Evolutionary conservation across 2,329 filamentous ascomycete species (phyloP).

Genomic region (Dothiorella sarmentorum): DNA sequence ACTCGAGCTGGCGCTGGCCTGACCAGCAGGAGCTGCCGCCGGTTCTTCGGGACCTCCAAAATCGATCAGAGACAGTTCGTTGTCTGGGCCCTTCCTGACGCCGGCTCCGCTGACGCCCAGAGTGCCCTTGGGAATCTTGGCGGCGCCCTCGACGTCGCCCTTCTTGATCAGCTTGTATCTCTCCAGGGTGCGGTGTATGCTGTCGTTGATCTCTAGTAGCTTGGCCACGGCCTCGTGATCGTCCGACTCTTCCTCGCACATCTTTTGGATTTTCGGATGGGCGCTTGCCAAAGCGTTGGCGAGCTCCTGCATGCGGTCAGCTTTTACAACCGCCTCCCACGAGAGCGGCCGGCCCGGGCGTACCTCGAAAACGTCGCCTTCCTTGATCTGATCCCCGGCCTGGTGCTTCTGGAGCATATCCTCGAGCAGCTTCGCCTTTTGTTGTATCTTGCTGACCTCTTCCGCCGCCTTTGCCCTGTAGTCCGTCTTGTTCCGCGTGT

Average conservation of each 20-base stretch:
- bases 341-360: slow-evolving; percentile 23
- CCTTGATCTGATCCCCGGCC: slow-evolving; percentile 72
- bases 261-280: slow-evolving; percentile 97
- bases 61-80: slow-evolving; percentile 91
- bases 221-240: slow-evolving; percentile 95
- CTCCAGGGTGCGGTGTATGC: slow-evolving; percentile 94
- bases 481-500: slow-evolving; percentile 92
- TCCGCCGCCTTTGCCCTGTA: slow-evolving; percentile 97
- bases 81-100: slow-evolving; percentile 62
- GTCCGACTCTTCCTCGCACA: slow-evolving; percentile 98
- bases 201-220: slow-evolving; percentile 95
- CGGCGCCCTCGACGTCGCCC: slow-evolving; percentile 80
- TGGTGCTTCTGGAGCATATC: slow-evolving; percentile 85
- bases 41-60: slow-evolving; percentile 71
- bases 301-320: slow-evolving; percentile 61
- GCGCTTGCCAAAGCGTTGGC: slow-evolving; percentile 85
- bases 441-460: slow-evolving; percentile 90
- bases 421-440: slow-evolving; percentile 88
- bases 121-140: slow-evolving; percentile 78
- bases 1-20: slow-evolving; percentile 34
- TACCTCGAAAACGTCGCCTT: slow-evolving; percentile 67
- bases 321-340: slow-evolving; percentile 23
- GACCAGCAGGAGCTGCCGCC: slow-evolving; percentile 39
- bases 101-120: slow-evolving; percentile 63
- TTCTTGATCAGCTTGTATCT: slow-evolving; percentile 95